Evolutionary conservation across 169 alveolate species (phyloP).

Genomic region (Plasmodium gallinaceum): DNA sequence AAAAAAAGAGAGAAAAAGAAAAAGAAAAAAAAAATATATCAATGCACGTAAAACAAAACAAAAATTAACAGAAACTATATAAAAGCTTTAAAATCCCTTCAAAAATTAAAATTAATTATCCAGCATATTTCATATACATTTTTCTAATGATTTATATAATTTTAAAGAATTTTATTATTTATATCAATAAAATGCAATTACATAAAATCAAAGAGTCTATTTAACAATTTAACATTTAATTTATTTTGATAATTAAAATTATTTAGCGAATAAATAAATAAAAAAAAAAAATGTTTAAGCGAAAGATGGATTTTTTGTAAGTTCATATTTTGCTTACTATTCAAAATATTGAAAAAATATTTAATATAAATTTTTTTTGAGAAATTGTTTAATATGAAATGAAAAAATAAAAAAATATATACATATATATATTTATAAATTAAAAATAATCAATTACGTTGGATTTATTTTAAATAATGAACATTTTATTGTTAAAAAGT

Average conservation of each 20-base stretch:
- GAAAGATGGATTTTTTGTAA: neutral
- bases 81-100: conserved; percentile 16
- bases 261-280: neutral
- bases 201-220: conserved; percentile 38
- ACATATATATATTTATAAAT: too few relatives aligned
- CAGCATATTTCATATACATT: conserved; percentile 49
- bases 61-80: conserved; percentile 36
- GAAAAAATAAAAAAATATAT: too few relatives aligned
- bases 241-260: conserved; percentile 7
- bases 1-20: conserved; percentile 17
- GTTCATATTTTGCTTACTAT: conserved; percentile 4
- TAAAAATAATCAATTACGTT: too few relatives aligned
- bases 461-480: too few relatives aligned
- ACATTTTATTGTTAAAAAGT: too few relatives aligned
- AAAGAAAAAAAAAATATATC: conserved; percentile 22
- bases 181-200: conserved; percentile 3
- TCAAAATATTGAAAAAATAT: conserved; percentile 7
- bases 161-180: conserved; percentile 39
- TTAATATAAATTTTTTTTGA: too few relatives aligned
- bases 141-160: conserved; percentile 25
- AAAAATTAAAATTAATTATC: conserved; percentile 31
- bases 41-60: conserved; percentile 56
- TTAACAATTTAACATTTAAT: conserved; percentile 11
- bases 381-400: too few relatives aligned
- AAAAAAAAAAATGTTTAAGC: conserved; percentile 7